phyloP scores from a whole-genome alignment of 495 filamentous ascomycete species.

The Tuber brumale region DNA sequence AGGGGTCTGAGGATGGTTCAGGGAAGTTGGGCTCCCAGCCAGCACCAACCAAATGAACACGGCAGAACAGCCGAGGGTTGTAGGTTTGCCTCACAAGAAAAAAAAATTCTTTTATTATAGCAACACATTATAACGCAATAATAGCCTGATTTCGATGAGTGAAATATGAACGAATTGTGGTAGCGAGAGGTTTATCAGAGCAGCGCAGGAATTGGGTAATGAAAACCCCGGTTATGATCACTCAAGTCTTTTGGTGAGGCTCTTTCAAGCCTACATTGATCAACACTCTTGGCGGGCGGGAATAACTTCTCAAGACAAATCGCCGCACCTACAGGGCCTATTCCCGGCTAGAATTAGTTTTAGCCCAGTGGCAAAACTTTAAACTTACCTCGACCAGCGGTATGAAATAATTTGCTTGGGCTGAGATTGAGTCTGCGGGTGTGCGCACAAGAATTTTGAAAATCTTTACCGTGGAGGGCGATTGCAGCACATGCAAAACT shows the following conservation, averaged over 20 bases:
- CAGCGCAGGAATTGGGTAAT: not conserved
- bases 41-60: not conserved
- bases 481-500: no score
- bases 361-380: not conserved
- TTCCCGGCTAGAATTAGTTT: not conserved
- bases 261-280: not conserved
- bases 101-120: no score
- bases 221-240: not conserved
- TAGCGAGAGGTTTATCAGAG: not conserved
- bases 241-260: not conserved
- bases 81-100: not conserved
- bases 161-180: not conserved
- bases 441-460: no score
- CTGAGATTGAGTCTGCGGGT: no score
- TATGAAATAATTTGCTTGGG: not conserved
- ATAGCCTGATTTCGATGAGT: not conserved
- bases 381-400: not conserved
- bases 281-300: not conserved
- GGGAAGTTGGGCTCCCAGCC: not conserved
- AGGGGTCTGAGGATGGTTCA: not conserved
- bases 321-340: not conserved
- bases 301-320: not conserved
- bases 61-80: not conserved
- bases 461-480: no score
- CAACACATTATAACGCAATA: not conserved